Evolutionary conservation across 73 alveolate species (phyloP).

Genomic region (Stentor coeruleus): DNA sequence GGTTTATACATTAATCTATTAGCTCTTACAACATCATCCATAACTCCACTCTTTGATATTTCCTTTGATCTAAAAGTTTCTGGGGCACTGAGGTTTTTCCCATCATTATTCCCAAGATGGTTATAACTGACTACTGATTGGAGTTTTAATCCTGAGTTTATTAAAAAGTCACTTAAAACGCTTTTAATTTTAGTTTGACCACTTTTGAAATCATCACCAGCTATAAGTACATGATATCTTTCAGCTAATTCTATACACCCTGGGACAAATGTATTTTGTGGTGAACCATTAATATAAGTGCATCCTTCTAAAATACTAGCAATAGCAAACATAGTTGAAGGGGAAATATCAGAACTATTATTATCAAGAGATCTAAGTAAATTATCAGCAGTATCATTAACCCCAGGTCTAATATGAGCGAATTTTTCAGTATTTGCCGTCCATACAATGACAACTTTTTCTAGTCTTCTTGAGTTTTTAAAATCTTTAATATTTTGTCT

Average conservation of each 20-base stretch:
- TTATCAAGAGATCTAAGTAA: constrained; percentile 46
- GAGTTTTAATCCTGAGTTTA: constrained; percentile 62
- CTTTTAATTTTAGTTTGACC: constrained; percentile 86
- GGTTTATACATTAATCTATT: constrained; percentile 76
- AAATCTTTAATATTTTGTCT: constrained; percentile 76
- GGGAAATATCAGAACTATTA: constrained; percentile 50
- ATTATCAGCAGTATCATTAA: constrained; percentile 78
- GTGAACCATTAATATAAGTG: constrained; percentile 78
- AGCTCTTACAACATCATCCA: constrained; percentile 85
- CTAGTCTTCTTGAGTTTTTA: constrained; percentile 60
- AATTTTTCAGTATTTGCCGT: constrained; percentile 87
- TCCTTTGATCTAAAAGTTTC: constrained; percentile 86
- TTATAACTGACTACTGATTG: constrained; percentile 82
- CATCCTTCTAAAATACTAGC: constrained; percentile 90
- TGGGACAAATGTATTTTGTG: constrained; percentile 81
- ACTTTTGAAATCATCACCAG: constrained; percentile 86
- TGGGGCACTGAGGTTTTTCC: constrained; percentile 85
- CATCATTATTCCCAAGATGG: constrained; percentile 96
- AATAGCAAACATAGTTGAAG: constrained; percentile 32
- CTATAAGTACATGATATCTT: constrained; percentile 41
- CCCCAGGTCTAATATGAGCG: constrained; percentile 55
- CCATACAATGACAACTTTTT: constrained; percentile 83
- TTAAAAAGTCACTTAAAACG: constrained; percentile 69
- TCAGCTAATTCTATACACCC: constrained; percentile 72
- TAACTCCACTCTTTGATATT: constrained; percentile 85